Percentiles rank a stretch among this genome's conserved stretches.
Evolutionary conservation across 257 asterid genomes (phyloP).

Genomic region (Galeopsis tetrahit): DNA sequence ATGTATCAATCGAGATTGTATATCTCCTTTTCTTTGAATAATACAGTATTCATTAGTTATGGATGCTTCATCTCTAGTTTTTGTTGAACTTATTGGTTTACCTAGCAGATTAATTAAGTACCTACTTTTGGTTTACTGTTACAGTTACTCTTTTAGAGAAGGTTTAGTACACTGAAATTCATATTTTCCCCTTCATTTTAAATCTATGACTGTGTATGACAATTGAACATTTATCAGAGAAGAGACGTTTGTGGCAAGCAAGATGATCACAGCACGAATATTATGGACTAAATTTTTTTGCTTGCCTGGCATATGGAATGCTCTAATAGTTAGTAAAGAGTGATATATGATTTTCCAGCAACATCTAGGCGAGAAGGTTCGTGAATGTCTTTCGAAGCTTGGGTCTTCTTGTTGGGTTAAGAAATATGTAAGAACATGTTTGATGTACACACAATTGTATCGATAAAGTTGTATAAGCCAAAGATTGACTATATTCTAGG

Average conservation of each 20-base stretch:
- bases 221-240: not conserved
- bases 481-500: not conserved
- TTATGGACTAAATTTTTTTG: not conserved
- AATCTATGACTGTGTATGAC: not conserved
- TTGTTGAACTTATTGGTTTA: not conserved
- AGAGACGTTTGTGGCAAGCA: not conserved
- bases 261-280: not conserved
- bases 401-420: not conserved
- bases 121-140: not conserved
- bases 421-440: not conserved
- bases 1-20: not conserved
- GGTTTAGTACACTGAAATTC: not conserved
- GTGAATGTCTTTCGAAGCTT: constrained; percentile 3
- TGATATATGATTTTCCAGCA: not conserved
- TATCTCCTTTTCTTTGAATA: not conserved
- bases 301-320: not conserved
- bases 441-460: not conserved
- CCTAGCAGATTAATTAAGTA: not conserved
- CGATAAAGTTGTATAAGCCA: not conserved
- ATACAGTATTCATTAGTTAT: not conserved
- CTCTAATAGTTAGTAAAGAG: not conserved
- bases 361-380: not conserved
- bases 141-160: not conserved
- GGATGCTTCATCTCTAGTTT: constrained; percentile 1
- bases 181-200: not conserved